phyloP scores from a whole-genome alignment of 148 eudicot genomes.

The Chenopodium formosanum region DNA sequence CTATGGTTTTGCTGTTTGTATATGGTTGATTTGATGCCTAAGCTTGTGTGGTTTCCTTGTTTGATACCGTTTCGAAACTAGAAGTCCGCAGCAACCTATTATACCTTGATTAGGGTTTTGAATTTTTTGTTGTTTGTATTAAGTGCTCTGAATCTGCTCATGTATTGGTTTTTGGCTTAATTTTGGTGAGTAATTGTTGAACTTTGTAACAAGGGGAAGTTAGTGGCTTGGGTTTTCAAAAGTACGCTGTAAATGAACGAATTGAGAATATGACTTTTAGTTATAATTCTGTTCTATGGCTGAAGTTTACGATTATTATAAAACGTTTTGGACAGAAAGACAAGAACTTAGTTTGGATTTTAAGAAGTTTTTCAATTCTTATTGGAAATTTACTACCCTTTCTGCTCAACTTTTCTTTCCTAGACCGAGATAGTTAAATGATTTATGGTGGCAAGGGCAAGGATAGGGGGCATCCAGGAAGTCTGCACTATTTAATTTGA shows the following conservation, averaged over 20 bases:
- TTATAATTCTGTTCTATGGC: not conserved
- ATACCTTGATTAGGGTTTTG: slow-evolving; percentile 3
- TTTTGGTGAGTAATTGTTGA: not conserved
- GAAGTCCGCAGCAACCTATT: not conserved
- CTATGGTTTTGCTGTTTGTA: not conserved
- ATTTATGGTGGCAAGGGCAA: not conserved
- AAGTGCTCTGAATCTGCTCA: not conserved
- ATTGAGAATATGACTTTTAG: not conserved
- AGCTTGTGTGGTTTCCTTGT: not conserved
- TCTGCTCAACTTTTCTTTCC: not conserved
- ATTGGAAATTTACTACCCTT: not conserved
- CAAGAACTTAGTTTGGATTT: not conserved
- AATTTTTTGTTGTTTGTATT: not conserved
- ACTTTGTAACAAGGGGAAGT: not conserved
- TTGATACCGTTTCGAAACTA: not conserved
- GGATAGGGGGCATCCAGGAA: not conserved
- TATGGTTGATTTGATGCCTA: not conserved
- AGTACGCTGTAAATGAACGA: not conserved
- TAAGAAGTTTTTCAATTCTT: not conserved
- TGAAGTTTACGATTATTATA: not conserved
- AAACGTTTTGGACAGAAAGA: not conserved
- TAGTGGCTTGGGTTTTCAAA: not conserved
- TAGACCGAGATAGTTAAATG: too few relatives aligned
- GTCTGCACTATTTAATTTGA: not conserved
- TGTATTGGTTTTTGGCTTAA: not conserved